Evolutionary conservation across 1,139 yeast species (phyloP).

Genomic region (Blastobotrys niveus): DNA sequence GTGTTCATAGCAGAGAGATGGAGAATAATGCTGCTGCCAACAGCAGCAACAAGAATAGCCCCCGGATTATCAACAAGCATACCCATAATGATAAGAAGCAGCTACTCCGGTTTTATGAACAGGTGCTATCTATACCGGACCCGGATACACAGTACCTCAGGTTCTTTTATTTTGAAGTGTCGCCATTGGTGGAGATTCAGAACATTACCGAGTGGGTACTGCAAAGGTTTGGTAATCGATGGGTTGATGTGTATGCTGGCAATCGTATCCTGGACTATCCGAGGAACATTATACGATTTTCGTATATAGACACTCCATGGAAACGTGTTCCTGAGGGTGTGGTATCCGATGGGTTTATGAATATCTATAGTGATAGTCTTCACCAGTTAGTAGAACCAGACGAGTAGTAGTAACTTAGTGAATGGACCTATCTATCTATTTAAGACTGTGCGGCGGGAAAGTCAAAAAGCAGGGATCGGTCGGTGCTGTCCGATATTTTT

Average conservation of each 20-base stretch:
- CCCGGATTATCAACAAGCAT: too few relatives aligned
- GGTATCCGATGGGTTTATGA: slow-evolving; percentile 9
- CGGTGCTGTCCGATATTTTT: background rate
- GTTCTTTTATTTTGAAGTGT: slow-evolving; percentile 7
- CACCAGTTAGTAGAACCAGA: background rate
- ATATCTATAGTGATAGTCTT: background rate
- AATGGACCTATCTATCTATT: too few relatives aligned
- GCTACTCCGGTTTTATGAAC: too few relatives aligned
- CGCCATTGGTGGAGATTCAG: slow-evolving; percentile 7
- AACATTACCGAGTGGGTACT: slow-evolving; percentile 3
- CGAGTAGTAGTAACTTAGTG: background rate
- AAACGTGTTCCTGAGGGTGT: background rate
- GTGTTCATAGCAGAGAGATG: background rate
- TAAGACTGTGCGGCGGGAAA: background rate
- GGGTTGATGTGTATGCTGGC: slow-evolving; percentile 1
- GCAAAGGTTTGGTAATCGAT: background rate
- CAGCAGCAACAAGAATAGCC: background rate
- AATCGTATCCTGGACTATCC: background rate
- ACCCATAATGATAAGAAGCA: too few relatives aligned
- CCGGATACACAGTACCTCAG: background rate
- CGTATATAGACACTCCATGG: slow-evolving; percentile 7
- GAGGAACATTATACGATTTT: background rate
- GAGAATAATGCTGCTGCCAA: background rate
- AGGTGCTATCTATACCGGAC: slow-evolving; percentile 1
- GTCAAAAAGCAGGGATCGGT: background rate